Evolutionary conservation across 2,329 filamentous ascomycete species (phyloP), one percentile per base, ranked within the genome.

Genomic region (Fusarium sp.): DNA sequence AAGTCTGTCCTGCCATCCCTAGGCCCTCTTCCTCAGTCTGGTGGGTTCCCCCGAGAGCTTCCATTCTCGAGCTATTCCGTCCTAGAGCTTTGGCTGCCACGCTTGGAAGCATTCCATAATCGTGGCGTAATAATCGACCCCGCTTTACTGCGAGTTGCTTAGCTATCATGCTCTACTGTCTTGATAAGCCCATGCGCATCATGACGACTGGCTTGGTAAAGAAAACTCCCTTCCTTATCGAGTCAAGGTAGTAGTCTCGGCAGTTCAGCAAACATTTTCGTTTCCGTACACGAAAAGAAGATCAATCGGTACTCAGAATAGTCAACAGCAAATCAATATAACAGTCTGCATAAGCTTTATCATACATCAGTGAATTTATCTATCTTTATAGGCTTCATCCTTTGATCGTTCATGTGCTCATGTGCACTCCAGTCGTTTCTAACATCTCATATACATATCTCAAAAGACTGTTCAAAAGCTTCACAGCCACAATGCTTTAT

Each of bases 121-220:
- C 63, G 66, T 75, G 65, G 66, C 75, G 75, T 76, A 76, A 76
- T 73, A 46, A 25, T 57, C n/a, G 45, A 50, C 71, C 75, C 75
- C 75, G 67, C 75, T 76, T 74, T 69, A 42, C 66, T 73, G 62
- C 59, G 49, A 45, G 65, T 33, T 45, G 68, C 65, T 74, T 76
- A 76, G 74, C 65, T 64, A 71, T 49, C 60, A 49, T 33, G 33
- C 25, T 35, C 38, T 47, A 29, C 38, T 55, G 54, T 68, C 65
- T 76, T 73, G 66, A 74, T 73, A 73, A 75, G 71, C 70, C 31
- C n/a, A 56, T 36, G 62, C 53, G 35, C 36, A 65, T 57, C 67
- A 71, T 73, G 71, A 68, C 66, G 56, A 55, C 35, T 49, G 38
- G 35, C 67, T 73, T 73, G 39, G 55, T 68, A 44, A 64, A 45